These are phyloP conservation scores for Tolypocladium endophyticum DNA, from an alignment of 2,329 filamentous ascomycete species.

Conservation along the genomic window DNA sequence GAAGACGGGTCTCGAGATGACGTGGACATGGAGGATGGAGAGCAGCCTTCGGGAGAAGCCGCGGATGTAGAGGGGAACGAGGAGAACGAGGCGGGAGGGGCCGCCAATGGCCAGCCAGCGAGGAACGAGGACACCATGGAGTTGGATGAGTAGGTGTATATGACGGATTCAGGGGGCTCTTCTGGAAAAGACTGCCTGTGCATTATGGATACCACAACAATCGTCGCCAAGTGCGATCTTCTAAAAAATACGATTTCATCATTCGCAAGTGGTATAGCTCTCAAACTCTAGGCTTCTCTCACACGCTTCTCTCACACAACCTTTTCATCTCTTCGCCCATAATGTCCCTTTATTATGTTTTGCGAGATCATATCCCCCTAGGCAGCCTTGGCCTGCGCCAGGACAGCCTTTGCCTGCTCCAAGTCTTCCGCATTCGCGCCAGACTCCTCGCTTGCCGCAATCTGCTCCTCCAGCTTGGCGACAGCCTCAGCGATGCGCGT, in stretches of 20 bases:
- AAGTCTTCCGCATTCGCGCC: constrained; percentile 38
- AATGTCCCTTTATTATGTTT: background rate
- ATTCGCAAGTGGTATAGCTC: background rate
- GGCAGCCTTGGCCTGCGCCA: constrained; percentile 35
- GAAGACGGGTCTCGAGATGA: constrained; percentile 41
- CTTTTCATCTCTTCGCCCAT: background rate
- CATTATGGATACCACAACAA: background rate
- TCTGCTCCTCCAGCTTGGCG: constrained; percentile 61
- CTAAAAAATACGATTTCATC: background rate
- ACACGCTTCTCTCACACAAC: background rate
- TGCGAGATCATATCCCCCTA: background rate
- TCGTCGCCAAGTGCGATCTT: background rate
- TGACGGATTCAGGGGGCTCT: background rate
- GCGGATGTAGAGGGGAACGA: constrained; percentile 25
- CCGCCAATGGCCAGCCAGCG: constrained; percentile 26
- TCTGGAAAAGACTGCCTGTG: background rate
- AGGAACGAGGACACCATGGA: constrained; percentile 55
- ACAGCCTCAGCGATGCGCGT: constrained; percentile 63
- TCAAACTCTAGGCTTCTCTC: background rate
- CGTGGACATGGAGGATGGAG: constrained; percentile 45
- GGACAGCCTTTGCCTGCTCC: constrained; percentile 41
- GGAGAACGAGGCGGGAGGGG: constrained; percentile 20
- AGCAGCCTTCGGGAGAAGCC: constrained; percentile 21
- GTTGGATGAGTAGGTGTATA: constrained; percentile 30
- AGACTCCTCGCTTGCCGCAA: constrained; percentile 52